phyloP scores from a whole-genome alignment of 2,329 filamentous ascomycete genomes.

The Penicillium italicum region DNA sequence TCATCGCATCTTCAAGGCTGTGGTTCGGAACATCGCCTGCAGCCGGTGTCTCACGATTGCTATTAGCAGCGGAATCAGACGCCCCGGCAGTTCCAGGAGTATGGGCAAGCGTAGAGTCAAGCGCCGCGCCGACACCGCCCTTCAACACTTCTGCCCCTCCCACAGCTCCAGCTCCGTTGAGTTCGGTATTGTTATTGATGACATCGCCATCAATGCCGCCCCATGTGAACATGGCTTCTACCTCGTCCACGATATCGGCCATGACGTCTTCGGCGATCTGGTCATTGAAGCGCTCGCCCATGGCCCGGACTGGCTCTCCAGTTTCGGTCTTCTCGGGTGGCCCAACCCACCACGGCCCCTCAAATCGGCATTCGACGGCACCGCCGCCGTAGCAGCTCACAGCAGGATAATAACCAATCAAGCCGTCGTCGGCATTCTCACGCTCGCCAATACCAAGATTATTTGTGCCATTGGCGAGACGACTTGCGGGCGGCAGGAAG shows the following conservation, averaged over 20 bases:
- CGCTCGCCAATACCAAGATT: conserved; percentile 62
- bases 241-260: conserved; percentile 91
- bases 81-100: conserved; percentile 13
- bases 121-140: conserved; percentile 31
- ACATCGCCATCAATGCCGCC: conserved; percentile 36
- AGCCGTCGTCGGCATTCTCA: conserved; percentile 87
- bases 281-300: conserved; percentile 79
- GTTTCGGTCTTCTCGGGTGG: conserved; percentile 56
- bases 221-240: conserved; percentile 69
- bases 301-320: conserved; percentile 50
- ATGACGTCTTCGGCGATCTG: conserved; percentile 93
- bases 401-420: conserved; percentile 92
- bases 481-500: conserved; percentile 84
- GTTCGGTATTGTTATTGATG: conserved; percentile 24
- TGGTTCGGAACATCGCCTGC: conserved; percentile 17
- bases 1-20: conserved; percentile 24
- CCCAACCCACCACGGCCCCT: conserved; percentile 86
- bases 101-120: conserved; percentile 25
- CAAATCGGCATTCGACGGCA: conserved; percentile 89
- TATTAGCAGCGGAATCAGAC: conserved; percentile 23
- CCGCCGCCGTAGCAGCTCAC: conserved; percentile 90
- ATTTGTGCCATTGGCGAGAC: conserved; percentile 43
- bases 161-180: conserved; percentile 28
- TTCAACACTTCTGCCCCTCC: conserved; percentile 34
- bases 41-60: conserved; percentile 18